Percentiles rank a stretch among this genome's conserved stretches.
phyloP scores from a whole-genome alignment of 805 yeast genomes.

The Hanseniaspora thailandica region DNA sequence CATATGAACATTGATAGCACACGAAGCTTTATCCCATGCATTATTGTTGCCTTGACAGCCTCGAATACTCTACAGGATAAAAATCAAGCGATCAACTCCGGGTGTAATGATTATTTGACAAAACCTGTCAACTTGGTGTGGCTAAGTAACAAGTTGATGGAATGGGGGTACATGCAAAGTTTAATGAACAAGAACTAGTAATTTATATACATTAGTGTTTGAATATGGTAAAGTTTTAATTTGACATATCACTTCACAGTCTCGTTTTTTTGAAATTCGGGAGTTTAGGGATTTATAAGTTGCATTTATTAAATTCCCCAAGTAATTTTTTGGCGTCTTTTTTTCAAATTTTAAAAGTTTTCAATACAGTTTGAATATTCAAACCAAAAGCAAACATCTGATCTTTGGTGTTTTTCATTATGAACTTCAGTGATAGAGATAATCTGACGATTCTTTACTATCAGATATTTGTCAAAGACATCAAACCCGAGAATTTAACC shows the following conservation, averaged over 20 bases:
- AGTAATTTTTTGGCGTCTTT: too few relatives aligned
- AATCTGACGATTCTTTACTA: not conserved
- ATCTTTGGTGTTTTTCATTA: not conserved
- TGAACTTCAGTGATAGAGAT: slow-evolving; percentile 13
- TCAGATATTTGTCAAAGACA: slow-evolving; percentile 1
- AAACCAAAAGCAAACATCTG: not conserved
- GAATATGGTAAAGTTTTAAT: too few relatives aligned
- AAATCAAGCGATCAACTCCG: slow-evolving; percentile 86
- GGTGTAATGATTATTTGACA: slow-evolving; percentile 92
- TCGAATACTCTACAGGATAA: slow-evolving; percentile 74
- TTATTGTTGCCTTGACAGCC: slow-evolving; percentile 93
- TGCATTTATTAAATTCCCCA: too few relatives aligned
- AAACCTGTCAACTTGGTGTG: slow-evolving; percentile 92
- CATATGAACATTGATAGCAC: slow-evolving; percentile 34
- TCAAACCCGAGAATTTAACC: not conserved
- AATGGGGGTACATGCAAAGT: slow-evolving; percentile 99
- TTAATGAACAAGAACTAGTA: slow-evolving; percentile 46
- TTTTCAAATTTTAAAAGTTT: not conserved
- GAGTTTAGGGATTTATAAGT: too few relatives aligned
- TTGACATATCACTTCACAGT: not conserved
- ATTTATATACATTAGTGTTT: not conserved
- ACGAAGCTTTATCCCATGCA: slow-evolving; percentile 62
- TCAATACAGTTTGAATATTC: not conserved
- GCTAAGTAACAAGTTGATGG: slow-evolving; percentile 86
- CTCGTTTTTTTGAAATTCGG: too few relatives aligned